A percentile compares a stretch with the other conserved stretches of the same genome.
These are phyloP conservation scores for Penicillium sp. DNA, from an alignment of 2,329 filamentous ascomycete genomes.

Conservation along the genomic window DNA sequence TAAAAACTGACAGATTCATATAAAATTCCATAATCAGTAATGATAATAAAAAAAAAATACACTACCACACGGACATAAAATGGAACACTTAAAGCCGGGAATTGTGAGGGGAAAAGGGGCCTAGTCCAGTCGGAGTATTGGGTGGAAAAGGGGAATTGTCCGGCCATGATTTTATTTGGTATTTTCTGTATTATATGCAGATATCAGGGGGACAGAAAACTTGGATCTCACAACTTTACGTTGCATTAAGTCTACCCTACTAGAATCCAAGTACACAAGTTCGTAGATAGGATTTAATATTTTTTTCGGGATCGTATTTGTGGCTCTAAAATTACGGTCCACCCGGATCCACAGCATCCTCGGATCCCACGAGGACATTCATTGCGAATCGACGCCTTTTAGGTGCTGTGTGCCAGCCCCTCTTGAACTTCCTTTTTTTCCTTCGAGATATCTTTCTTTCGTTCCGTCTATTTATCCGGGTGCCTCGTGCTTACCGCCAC, in stretches of 20 bases:
- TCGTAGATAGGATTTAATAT: not conserved
- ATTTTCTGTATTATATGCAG: not conserved
- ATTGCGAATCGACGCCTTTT: constrained; percentile 32
- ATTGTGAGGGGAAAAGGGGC: constrained; percentile 22
- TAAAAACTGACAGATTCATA: not conserved
- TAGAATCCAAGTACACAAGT: too few relatives aligned
- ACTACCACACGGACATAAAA: constrained; percentile 17
- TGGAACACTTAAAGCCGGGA: constrained; percentile 21
- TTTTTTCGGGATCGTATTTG: not conserved
- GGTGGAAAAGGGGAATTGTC: constrained; percentile 22
- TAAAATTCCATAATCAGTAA: not conserved
- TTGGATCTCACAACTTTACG: not conserved
- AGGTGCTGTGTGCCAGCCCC: constrained; percentile 19
- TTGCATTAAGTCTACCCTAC: too few relatives aligned
- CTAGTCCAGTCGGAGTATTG: constrained; percentile 25
- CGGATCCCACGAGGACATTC: constrained; percentile 41
- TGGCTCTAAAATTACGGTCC: constrained; percentile 21
- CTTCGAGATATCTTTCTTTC: constrained; percentile 22
- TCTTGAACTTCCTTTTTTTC: constrained; percentile 24
- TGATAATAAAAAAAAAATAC: not conserved
- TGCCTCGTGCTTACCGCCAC: constrained; percentile 39
- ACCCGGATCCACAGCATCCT: constrained; percentile 35
- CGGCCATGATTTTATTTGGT: constrained; percentile 4
- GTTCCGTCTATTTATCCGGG: constrained; percentile 18
- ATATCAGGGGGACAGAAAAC: not conserved